Base-by-base conservation (phyloP, 1,139 yeast genomes). In the Taphrina sp. region DNA sequence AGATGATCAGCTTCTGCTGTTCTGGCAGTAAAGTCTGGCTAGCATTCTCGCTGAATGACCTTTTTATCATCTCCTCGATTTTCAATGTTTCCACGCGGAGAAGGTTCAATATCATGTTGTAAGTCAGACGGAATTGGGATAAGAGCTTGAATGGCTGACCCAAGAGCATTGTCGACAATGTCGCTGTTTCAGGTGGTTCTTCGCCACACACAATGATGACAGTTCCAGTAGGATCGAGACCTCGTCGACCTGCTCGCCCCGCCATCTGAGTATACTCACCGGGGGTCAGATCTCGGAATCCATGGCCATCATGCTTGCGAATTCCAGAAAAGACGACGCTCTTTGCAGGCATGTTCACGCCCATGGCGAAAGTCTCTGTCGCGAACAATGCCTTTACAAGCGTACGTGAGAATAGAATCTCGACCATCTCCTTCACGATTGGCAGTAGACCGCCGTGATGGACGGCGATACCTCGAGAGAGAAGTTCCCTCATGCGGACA, bases 191-290 rank as follows among this genome's bases (percentile, higher is more conserved):
- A 5, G 80, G 78, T 2, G 78, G 75, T 22, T 85, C 72, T 0
- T 95, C 89, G 64, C 83, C 56, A 1, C 94, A 78, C 95, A 92
- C 88, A 23, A 90, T 82, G 59, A 94, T 89, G n/a, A 94, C 98
- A 0, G 96, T 90, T 65, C 98, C 98, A 1, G 87, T 87, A 26
- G 82, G 74, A 74, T 92, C 98, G 61, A 92, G 74, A 43, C 98
- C 98, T 76, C 98, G 83, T 72, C 98, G 82, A 62, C 98, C 98
- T 1, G 98, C 98, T 71, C 98, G 80, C 54, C 98, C 98, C 0
- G 97, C 90, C 98, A 94, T 92, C 71, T 92, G 98, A 1, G 96
- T 94, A 68, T 90, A 92, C 68, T 92, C 98, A 44, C 98, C 98
- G 0, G 98, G 96, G 8, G 85, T 75, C 60, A 92, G 74, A 65